A percentile compares a stretch with the other conserved stretches of the same genome.
These are phyloP conservation scores for Jasminum sambac DNA, from an alignment of 257 asterid species.

Conservation along the genomic window DNA sequence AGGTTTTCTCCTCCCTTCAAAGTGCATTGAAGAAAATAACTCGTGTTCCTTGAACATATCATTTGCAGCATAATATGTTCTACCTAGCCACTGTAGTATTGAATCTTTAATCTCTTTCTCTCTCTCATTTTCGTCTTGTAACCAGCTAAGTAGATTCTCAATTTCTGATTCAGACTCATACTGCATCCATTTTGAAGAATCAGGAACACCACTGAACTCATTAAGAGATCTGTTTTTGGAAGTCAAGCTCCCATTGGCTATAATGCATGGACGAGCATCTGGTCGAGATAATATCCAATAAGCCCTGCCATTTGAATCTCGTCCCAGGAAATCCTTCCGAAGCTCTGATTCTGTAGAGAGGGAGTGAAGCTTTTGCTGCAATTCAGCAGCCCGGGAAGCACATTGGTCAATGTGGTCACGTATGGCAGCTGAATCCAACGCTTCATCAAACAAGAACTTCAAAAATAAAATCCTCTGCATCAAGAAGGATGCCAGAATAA, in stretches of 20 bases:
- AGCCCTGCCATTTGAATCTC: constrained; percentile 81
- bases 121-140: constrained; percentile 57
- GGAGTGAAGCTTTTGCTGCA: constrained; percentile 72
- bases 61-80: constrained; percentile 38
- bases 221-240: constrained; percentile 43
- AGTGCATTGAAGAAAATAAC: constrained; percentile 16
- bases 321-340: constrained; percentile 77
- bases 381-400: constrained; percentile 58
- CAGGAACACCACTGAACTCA: constrained; percentile 46
- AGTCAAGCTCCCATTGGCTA: constrained; percentile 54
- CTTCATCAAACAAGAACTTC: constrained; percentile 89
- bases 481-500: constrained; percentile 26
- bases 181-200: constrained; percentile 64
- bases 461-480: constrained; percentile 80
- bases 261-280: constrained; percentile 58
- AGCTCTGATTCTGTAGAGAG: constrained; percentile 64
- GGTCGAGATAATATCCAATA: constrained; percentile 69
- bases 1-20: constrained; percentile 26
- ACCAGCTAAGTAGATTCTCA: constrained; percentile 72
- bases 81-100: constrained; percentile 55
- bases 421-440: constrained; percentile 58
- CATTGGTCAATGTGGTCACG: constrained; percentile 80
- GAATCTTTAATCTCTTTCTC: constrained; percentile 82
- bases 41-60: constrained; percentile 38
- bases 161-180: constrained; percentile 65